Evolutionary conservation across 2,329 filamentous ascomycete genomes (phyloP), one percentile per base, ranked within the genome.

Genomic region (Cryphonectria nitschkei): DNA sequence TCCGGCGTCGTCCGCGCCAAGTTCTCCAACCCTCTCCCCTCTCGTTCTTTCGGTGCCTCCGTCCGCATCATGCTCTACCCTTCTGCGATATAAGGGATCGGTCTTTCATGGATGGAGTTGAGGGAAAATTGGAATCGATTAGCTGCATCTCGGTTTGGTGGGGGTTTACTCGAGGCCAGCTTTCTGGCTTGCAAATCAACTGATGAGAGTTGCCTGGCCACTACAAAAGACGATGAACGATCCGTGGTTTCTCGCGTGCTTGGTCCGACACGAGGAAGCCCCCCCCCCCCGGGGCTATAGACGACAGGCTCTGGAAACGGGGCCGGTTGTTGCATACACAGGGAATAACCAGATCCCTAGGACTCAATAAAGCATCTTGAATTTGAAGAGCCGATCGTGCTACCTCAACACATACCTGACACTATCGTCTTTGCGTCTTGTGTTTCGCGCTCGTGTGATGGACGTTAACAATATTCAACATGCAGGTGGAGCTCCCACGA

Each of bases 31-130:
- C 97, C 97, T 85, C 94, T 99, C 78, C 96, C 96, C 82, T 90
- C 96, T 80, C 95, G 95, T 89, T 94, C 93, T 82, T 98, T 98
- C 89, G 94, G 95, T 86, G 94, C 94, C 83, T 95, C 93, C 80
- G 93, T 97, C 87, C 92, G 95, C 86, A 90, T 97, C 86, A 97
- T 97, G 94, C 89, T 97, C 86, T 97, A 97, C 90, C 94, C 94
- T 85, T 97, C 94, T 82, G 94, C 93, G 88, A 96, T 98, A 92
- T 97, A 95, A 92, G 85, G 80, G 81, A 80, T 80, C 81, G 80
- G 60, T 68, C n/a, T 76, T 80, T 82, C 67, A 73, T 66, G 73
- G 70, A 72, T 74, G 74, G 74, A 75, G 74, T 75, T 75, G 74
- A 72, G 69, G 71, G 74, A 73, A 70, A 75, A 73, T 71, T 34